phyloP scores from a whole-genome alignment of 441 rosid genomes.

The Euphorbia schlechtendalii region DNA sequence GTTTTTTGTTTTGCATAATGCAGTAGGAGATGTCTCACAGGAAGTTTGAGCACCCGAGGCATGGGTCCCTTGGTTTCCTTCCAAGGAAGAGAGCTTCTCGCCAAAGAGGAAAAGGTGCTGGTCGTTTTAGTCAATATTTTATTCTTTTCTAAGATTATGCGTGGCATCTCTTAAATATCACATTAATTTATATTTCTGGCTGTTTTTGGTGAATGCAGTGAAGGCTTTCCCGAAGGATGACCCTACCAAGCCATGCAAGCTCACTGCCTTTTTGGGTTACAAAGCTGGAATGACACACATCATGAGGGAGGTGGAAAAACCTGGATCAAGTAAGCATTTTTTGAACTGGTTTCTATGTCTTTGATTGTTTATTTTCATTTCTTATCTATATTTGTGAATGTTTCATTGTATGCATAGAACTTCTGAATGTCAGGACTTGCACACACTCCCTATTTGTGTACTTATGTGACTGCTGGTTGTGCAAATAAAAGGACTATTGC shows the following conservation, averaged over 20 bases:
- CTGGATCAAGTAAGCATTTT: constrained; percentile 73
- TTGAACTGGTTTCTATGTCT: background rate
- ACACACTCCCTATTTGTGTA: background rate
- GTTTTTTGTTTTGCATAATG: too few species aligned
- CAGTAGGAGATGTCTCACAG: constrained; percentile 72
- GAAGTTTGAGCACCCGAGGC: constrained; percentile 97
- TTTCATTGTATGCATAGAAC: background rate
- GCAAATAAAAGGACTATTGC: background rate
- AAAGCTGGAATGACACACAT: constrained; percentile 98
- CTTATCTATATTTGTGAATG: background rate
- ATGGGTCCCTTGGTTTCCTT: constrained; percentile 90
- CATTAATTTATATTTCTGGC: too few species aligned
- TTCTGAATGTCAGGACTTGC: background rate
- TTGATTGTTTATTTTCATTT: background rate
- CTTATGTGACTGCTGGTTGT: background rate
- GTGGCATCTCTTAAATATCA: too few species aligned
- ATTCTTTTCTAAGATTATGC: background rate
- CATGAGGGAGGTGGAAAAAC: constrained; percentile 87
- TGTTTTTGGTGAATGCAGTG: constrained; percentile 38
- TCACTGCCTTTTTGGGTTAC: constrained; percentile 88
- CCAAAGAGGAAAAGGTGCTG: constrained; percentile 64
- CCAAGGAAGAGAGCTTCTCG: constrained; percentile 91
- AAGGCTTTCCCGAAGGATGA: constrained; percentile 93
- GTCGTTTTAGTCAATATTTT: background rate
- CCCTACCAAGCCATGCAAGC: constrained; percentile 60